Conservation (phyloP, 2,329 filamentous ascomycete species). For the Ciborinia camelliae region DNA sequence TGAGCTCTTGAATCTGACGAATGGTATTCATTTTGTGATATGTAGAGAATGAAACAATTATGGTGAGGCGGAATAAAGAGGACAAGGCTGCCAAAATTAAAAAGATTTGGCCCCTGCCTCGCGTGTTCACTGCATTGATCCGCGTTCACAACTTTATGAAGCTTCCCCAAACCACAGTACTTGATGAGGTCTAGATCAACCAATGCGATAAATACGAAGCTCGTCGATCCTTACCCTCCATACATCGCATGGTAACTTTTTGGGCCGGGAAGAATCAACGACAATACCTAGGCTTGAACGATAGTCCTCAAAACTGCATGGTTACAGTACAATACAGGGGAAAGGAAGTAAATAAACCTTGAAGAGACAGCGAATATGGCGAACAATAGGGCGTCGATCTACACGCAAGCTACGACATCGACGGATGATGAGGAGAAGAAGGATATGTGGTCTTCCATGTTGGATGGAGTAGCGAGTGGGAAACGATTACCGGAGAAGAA, state of each 20-base stretch:
- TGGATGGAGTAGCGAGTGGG: slow-evolving; percentile 84
- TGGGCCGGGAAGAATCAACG: slow-evolving; percentile 1
- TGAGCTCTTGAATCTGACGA: slow-evolving; percentile 85
- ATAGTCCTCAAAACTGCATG: slow-evolving; percentile 16
- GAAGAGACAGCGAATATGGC: slow-evolving; percentile 27
- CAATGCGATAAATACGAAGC: slow-evolving; percentile 16
- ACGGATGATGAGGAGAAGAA: slow-evolving; percentile 62
- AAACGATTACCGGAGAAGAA: slow-evolving; percentile 91
- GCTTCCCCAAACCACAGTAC: slow-evolving; percentile 11
- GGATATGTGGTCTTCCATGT: slow-evolving; percentile 92
- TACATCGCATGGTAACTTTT: slow-evolving; percentile 6
- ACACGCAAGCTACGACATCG: slow-evolving; percentile 55
- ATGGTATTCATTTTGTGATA: slow-evolving; percentile 77
- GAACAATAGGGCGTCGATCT: slow-evolving; percentile 36
- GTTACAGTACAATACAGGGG: slow-evolving; percentile 20
- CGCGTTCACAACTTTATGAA: slow-evolving; percentile 28
- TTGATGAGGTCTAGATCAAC: slow-evolving; percentile 13
- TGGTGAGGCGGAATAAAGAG: slow-evolving; percentile 2
- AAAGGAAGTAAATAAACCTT: slow-evolving; percentile 17
- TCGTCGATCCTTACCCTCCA: slow-evolving; percentile 2
- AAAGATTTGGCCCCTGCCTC: slow-evolving; percentile 20
- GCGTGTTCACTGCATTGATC: slow-evolving; percentile 18
- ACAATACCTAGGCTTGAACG: slow-evolving; percentile 11
- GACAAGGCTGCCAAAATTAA: slow-evolving; percentile 15
- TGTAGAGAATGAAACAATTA: not conserved